phyloP scores from a whole-genome alignment of 495 filamentous ascomycete species.

The Penicillium roqueforti region DNA sequence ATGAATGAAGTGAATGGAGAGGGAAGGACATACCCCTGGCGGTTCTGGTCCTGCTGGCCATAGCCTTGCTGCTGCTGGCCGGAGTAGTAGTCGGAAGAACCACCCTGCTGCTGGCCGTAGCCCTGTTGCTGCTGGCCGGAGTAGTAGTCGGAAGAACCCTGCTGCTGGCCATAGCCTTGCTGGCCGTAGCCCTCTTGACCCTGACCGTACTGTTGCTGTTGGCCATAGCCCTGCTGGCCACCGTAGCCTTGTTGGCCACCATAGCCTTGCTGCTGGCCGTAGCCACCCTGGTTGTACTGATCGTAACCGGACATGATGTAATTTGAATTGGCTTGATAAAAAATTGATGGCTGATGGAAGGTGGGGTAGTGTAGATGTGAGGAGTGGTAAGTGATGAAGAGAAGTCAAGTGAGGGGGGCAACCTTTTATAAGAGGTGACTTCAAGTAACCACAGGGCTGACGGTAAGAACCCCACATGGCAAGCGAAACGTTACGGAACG shows the following conservation, averaged over 20 bases:
- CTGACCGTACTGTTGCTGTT: slow-evolving; percentile 26
- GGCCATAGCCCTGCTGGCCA: slow-evolving; percentile 19
- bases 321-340: neutral
- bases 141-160: slow-evolving; percentile 32
- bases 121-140: slow-evolving; percentile 24
- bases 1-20: neutral
- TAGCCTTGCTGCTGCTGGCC: slow-evolving; percentile 27
- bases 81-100: slow-evolving; percentile 32
- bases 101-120: slow-evolving; percentile 20
- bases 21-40: slow-evolving; percentile 20
- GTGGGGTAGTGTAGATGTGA: slow-evolving; percentile 1
- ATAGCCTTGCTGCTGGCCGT: slow-evolving; percentile 25
- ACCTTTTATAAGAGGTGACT: slow-evolving; percentile 23
- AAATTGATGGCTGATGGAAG: slow-evolving; percentile 1
- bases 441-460: slow-evolving; percentile 26
- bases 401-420: slow-evolving; percentile 13
- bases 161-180: slow-evolving; percentile 25
- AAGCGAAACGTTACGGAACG: slow-evolving; percentile 18
- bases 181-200: slow-evolving; percentile 23
- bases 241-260: slow-evolving; percentile 10
- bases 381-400: slow-evolving; percentile 13
- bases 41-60: slow-evolving; percentile 26
- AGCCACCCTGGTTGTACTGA: slow-evolving; percentile 36
- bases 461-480: slow-evolving; percentile 22
- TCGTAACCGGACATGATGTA: slow-evolving; percentile 44